A percentile compares a stretch with the other conserved stretches of the same genome.
Evolutionary conservation across 2,329 filamentous ascomycete genomes (phyloP).

Genomic region (Exophiala calicioides): DNA sequence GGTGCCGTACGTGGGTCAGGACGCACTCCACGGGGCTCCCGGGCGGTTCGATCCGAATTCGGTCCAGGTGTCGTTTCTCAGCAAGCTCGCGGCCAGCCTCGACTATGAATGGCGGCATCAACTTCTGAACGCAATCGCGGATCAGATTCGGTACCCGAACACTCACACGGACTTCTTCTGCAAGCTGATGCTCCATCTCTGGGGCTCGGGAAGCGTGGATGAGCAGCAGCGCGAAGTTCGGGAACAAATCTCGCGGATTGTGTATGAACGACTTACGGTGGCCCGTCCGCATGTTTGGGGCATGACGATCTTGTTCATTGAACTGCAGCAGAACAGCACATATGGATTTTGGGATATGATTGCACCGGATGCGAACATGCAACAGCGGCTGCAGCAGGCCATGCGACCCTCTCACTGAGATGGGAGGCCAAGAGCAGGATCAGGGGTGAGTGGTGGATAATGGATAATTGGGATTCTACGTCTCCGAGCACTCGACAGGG

Average conservation of each 20-base stretch:
- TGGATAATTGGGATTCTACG: too few relatives aligned
- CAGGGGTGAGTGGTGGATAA: too few relatives aligned
- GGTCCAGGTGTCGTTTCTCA: constrained; percentile 70
- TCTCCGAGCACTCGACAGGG: too few relatives aligned
- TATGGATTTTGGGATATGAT: constrained; percentile 79
- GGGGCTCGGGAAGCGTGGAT: constrained; percentile 63
- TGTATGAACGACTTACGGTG: constrained; percentile 83
- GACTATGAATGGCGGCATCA: constrained; percentile 79
- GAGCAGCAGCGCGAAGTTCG: constrained; percentile 80
- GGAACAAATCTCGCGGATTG: constrained; percentile 84
- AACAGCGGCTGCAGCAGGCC: constrained; percentile 28
- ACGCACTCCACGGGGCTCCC: constrained; percentile 62
- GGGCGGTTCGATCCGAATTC: constrained; percentile 65
- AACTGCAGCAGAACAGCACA: constrained; percentile 86
- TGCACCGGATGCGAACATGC: constrained; percentile 18
- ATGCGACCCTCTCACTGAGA: constrained; percentile 24
- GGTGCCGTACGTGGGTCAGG: constrained; percentile 76
- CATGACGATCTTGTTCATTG: constrained; percentile 80
- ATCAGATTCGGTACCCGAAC: constrained; percentile 89
- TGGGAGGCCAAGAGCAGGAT: not conserved
- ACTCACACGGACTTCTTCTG: constrained; percentile 91
- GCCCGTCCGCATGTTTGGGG: constrained; percentile 97
- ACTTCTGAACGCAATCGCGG: constrained; percentile 78
- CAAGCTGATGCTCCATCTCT: constrained; percentile 79
- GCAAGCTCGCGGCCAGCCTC: constrained; percentile 73